Conservation (phyloP, 768 basidiomycete species). For the Macrolepiota fuliginosa region DNA sequence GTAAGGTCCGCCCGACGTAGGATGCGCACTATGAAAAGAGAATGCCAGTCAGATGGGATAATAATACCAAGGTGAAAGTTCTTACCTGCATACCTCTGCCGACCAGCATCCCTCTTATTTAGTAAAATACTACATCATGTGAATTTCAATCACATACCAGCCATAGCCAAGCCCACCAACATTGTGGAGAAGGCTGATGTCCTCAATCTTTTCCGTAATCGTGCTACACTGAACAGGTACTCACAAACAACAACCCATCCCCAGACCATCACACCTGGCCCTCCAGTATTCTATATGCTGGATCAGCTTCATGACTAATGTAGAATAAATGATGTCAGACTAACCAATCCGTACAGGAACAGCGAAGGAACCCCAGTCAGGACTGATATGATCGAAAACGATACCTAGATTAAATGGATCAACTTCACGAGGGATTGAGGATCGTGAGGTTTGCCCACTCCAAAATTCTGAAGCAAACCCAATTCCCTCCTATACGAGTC, state of each 20-base stretch:
- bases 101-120: background rate
- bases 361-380: slow-evolving; percentile 72
- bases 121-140: background rate
- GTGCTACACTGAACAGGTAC: slow-evolving; percentile 16
- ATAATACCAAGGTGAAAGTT: background rate
- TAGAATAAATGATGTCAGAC: slow-evolving; percentile 20
- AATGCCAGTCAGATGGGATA: background rate
- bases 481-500: slow-evolving; percentile 51
- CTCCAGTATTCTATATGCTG: slow-evolving; percentile 58
- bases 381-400: slow-evolving; percentile 75
- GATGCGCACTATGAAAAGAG: slow-evolving; percentile 49
- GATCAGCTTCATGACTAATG: background rate
- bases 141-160: slow-evolving; percentile 34
- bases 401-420: slow-evolving; percentile 33
- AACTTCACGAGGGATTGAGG: background rate
- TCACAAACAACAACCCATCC: slow-evolving; percentile 65
- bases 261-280: slow-evolving; percentile 78
- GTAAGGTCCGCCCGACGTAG: slow-evolving; percentile 73
- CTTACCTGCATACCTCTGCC: slow-evolving; percentile 48
- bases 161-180: slow-evolving; percentile 74
- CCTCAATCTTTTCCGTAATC: background rate
- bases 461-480: slow-evolving; percentile 57
- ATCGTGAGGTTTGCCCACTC: slow-evolving; percentile 31
- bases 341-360: slow-evolving; percentile 66
- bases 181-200: slow-evolving; percentile 61